Evolutionary conservation across 2,329 filamentous ascomycete genomes (phyloP).

Genomic region (Paecilomyces sp.): DNA sequence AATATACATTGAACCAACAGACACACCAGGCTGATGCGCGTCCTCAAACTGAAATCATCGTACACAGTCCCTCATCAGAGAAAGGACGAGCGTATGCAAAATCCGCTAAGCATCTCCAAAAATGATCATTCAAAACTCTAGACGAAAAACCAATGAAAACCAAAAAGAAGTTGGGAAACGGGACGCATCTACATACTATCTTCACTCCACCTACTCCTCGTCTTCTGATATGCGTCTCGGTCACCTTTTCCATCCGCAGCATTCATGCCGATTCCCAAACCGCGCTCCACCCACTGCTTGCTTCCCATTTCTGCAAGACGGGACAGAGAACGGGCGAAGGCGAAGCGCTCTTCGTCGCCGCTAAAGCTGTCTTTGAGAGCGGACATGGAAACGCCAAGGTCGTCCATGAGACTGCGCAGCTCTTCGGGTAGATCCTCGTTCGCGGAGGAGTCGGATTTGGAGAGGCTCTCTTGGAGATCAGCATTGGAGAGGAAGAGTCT

Average conservation of each 20-base stretch:
- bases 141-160: not conserved
- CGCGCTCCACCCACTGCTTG: slow-evolving; percentile 87
- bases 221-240: slow-evolving; percentile 42
- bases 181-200: slow-evolving; percentile 34
- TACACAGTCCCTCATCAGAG: too few species aligned
- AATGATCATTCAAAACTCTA: not conserved
- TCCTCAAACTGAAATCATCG: too few species aligned
- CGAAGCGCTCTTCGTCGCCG: slow-evolving; percentile 93
- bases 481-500: slow-evolving; percentile 76
- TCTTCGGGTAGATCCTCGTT: slow-evolving; percentile 54
- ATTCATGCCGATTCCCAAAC: slow-evolving; percentile 44
- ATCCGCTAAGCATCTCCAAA: too few species aligned
- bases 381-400: slow-evolving; percentile 75
- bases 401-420: slow-evolving; percentile 78
- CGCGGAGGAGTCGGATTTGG: slow-evolving; percentile 24
- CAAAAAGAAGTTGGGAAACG: not conserved
- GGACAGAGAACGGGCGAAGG: slow-evolving; percentile 82
- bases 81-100: too few species aligned
- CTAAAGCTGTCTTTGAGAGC: slow-evolving; percentile 86
- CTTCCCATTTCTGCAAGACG: slow-evolving; percentile 88
- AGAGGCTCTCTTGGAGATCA: slow-evolving; percentile 58
- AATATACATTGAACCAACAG: not conserved
- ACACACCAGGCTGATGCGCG: not conserved
- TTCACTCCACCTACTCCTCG: slow-evolving; percentile 43
- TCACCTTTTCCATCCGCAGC: slow-evolving; percentile 37